Percentiles rank a stretch among this genome's conserved stretches.
Evolutionary conservation across 2,329 filamentous ascomycete genomes (phyloP).

Genomic region (Xylaria sp.): DNA sequence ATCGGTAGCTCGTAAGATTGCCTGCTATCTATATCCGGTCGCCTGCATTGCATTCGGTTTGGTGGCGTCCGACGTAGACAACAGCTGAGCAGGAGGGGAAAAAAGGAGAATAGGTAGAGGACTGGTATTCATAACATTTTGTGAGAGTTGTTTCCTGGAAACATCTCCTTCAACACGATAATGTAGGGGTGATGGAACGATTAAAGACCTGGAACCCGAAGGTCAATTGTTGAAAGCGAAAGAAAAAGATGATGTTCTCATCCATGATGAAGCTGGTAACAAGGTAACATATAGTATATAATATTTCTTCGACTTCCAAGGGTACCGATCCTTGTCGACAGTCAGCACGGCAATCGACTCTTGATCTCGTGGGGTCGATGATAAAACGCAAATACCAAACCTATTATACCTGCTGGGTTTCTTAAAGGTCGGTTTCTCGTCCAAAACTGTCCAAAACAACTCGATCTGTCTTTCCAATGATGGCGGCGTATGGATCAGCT

Average conservation of each 20-base stretch:
- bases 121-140: background rate
- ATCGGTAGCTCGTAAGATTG: constrained; percentile 13
- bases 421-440: background rate
- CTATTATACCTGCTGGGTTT: constrained; percentile 11
- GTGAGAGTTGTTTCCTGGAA: background rate
- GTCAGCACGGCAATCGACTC: constrained; percentile 24
- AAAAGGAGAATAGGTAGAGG: constrained; percentile 10
- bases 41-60: constrained; percentile 5
- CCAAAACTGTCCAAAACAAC: background rate
- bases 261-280: background rate
- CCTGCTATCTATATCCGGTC: constrained; percentile 12
- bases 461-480: background rate
- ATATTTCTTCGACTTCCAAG: background rate
- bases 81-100: no score
- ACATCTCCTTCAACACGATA: background rate
- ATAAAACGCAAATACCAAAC: constrained; percentile 13
- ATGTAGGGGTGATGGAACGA: background rate
- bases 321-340: constrained; percentile 21
- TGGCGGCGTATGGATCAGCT: background rate
- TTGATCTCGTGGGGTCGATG: constrained; percentile 23
- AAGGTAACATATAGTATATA: background rate
- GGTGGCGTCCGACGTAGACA: constrained; percentile 20
- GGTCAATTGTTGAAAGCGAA: background rate
- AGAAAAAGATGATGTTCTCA: background rate
- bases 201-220: background rate